Evolutionary conservation across 768 basidiomycete species (phyloP), one percentile per base, ranked within the genome.

Genomic region (Solioccasus polychromus): DNA sequence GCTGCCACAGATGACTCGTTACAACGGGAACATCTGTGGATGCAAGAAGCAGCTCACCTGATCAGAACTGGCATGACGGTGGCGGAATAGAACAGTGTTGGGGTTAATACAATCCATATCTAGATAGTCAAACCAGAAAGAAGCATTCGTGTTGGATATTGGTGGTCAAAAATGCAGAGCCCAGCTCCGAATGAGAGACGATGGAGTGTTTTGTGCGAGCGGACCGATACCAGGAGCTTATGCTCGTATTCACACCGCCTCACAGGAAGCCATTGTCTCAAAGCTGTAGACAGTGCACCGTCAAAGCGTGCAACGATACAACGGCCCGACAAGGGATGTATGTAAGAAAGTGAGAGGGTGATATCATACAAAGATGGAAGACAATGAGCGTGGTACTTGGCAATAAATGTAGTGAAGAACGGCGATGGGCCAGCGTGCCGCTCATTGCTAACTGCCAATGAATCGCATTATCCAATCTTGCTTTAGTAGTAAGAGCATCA

Each of bases 311-410:
- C 20, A 9, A 15, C 6, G n/a, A 22, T n/a, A 20, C 17, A 20
- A 14, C 12, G 11, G 42, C 19, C 18, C 6, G 9, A 32, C 26
- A 22, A 23, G 23, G 12, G 3, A 28, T 10, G n/a, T 4, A 26
- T 7, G 7, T 3, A 17, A 17, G 7, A 8, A 23, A 8, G 10
- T 18, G 23, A n/a, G 18, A 19, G 32, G 38, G 35, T 15, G 6
- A 17, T 8, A 15, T 32, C 24, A 6, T 11, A 43, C 43, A 19
- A 35, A 48, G 19, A 42, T 4, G 51, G 28, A 34, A 22, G 26
- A 53, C 51, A 53, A 52, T 44, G 18, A 26, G 7, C 35, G 44
- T 47, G 36, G 42, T 34, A 52, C 49, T 45, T 9, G 39, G 38
- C 43, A 41, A 3, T 29, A 6, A 25, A 4, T 9, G 8, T n/a